These are phyloP conservation scores for Beauveria varroae DNA, from an alignment of 2,329 filamentous ascomycete genomes.

Conservation along the genomic window DNA sequence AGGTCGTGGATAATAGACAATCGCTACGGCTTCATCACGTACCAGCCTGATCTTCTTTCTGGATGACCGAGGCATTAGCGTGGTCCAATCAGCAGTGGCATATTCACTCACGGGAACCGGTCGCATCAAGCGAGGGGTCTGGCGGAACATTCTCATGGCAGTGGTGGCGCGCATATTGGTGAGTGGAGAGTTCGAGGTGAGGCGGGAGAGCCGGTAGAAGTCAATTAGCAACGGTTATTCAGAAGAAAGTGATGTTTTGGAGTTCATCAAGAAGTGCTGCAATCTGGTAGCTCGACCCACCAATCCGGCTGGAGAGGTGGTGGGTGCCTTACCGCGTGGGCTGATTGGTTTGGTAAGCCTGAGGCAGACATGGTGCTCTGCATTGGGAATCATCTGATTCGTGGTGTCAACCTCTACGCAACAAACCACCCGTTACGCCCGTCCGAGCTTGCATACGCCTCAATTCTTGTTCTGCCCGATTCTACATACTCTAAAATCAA, in stretches of 20 bases:
- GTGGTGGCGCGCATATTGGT: conserved; percentile 58
- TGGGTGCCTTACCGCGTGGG: conserved; percentile 29
- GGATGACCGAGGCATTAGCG: conserved; percentile 22
- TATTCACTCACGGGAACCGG: conserved; percentile 58
- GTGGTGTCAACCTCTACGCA: conserved; percentile 28
- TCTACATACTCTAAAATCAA: conserved; percentile 21
- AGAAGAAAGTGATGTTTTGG: conserved; percentile 10
- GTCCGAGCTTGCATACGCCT: conserved; percentile 26
- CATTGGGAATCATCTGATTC: conserved; percentile 36
- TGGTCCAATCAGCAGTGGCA: conserved; percentile 13
- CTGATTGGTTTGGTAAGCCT: conserved; percentile 23
- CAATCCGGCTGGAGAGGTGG: conserved; percentile 17
- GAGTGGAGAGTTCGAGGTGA: conserved; percentile 20
- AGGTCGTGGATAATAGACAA: conserved; percentile 5
- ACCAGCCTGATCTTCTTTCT: conserved; percentile 64
- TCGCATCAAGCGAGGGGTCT: conserved; percentile 58
- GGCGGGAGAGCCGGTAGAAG: conserved; percentile 19
- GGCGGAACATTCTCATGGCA: conserved; percentile 59
- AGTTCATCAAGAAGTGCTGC: conserved; percentile 27
- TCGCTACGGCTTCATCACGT: conserved; percentile 32
- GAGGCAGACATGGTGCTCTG: conserved; percentile 29
- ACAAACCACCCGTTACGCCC: conserved; percentile 25
- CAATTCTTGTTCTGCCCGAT: conserved; percentile 21
- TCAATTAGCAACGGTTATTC: conserved; percentile 12
- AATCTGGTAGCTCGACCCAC: conserved; percentile 27